Percentiles rank a stretch among this genome's conserved stretches.
Conservation (phyloP, 129 eudicot genomes). For the Deinandra increscens region DNA sequence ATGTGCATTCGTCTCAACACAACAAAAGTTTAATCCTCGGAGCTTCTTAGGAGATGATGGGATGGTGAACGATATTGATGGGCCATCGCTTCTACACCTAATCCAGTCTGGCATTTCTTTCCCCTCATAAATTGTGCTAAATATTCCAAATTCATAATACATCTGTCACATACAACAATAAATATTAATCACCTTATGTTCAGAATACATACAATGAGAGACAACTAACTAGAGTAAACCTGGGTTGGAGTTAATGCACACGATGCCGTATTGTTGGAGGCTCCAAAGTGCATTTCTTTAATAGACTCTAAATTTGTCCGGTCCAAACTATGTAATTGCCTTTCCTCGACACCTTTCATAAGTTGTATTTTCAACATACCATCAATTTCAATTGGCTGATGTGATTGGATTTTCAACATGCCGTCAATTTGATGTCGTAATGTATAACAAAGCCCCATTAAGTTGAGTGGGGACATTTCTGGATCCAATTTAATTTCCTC, state of each 20-base stretch:
- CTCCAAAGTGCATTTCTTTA: not conserved
- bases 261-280: not conserved
- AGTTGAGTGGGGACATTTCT: no score
- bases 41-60: not conserved
- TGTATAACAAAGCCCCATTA: no score
- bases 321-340: conserved; percentile 12
- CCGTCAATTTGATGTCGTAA: not conserved
- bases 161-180: not conserved
- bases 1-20: not conserved
- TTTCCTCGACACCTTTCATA: conserved; percentile 8
- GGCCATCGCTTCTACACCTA: not conserved
- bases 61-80: conserved; percentile 15
- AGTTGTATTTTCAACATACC: conserved; percentile 12
- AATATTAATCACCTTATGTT: not conserved
- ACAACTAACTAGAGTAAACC: not conserved
- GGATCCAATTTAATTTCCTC: conserved; percentile 10
- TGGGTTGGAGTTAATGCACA: no score
- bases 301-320: not conserved
- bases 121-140: not conserved
- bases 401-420: not conserved
- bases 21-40: not conserved
- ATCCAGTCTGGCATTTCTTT: not conserved
- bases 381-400: not conserved
- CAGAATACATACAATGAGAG: not conserved
- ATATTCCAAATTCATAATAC: no score